These are phyloP conservation scores for Cyberlindnera mrakii DNA, from an alignment of 805 yeast genomes.

Conservation along the genomic window DNA sequence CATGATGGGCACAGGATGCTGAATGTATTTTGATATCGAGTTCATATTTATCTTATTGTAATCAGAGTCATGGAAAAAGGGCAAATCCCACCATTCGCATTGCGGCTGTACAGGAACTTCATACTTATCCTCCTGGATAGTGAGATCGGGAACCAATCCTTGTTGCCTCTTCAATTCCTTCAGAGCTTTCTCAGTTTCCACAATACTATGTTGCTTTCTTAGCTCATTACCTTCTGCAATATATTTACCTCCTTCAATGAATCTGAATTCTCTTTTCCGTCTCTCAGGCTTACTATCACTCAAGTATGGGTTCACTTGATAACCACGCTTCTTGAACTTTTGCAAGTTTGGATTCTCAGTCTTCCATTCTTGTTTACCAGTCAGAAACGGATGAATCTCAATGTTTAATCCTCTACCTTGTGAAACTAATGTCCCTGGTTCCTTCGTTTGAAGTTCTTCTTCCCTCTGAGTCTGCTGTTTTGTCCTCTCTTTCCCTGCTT, in stretches of 20 bases:
- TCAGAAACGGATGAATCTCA: constrained; percentile 26
- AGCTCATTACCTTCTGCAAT: constrained; percentile 36
- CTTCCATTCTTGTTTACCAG: constrained; percentile 14
- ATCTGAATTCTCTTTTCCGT: constrained; percentile 35
- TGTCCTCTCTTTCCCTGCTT: constrained; percentile 2
- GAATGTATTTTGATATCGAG: constrained; percentile 61
- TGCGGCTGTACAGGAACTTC: constrained; percentile 47
- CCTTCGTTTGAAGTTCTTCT: not conserved
- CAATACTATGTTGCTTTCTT: constrained; percentile 34
- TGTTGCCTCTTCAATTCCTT: constrained; percentile 36
- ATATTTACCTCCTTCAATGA: constrained; percentile 62
- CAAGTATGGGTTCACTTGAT: constrained; percentile 31
- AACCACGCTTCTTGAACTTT: constrained; percentile 20
- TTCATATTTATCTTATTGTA: constrained; percentile 34
- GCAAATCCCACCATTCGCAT: constrained; percentile 88
- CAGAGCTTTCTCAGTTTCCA: constrained; percentile 27
- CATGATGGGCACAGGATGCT: constrained; percentile 69
- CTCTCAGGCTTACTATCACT: constrained; percentile 12
- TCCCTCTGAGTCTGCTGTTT: not conserved
- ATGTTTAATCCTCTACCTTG: constrained; percentile 20
- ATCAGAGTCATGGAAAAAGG: constrained; percentile 36
- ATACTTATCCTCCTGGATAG: constrained; percentile 52
- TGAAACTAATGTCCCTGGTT: not conserved
- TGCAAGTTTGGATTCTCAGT: constrained; percentile 20
- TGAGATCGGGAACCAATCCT: constrained; percentile 40